A percentile compares a stretch with the other conserved stretches of the same genome.
Conservation (phyloP, 768 basidiomycete species). For the Rhodotorula graminis region DNA sequence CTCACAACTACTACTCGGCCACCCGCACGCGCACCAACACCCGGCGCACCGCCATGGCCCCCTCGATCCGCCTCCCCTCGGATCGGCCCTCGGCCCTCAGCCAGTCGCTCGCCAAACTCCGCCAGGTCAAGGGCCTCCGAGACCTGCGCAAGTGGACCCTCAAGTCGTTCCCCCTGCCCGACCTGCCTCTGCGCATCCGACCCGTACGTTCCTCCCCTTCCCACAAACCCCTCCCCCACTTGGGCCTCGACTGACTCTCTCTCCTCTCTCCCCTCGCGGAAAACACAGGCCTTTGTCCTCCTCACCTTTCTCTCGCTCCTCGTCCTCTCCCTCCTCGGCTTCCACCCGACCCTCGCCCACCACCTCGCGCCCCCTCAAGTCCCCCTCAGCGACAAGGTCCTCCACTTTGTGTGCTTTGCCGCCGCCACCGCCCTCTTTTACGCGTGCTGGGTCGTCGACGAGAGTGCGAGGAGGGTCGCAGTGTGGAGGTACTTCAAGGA, state of each 20-base stretch:
- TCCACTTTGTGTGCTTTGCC: slow-evolving; percentile 39
- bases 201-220: not conserved
- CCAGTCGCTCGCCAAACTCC: not conserved
- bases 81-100: not conserved
- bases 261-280: not conserved
- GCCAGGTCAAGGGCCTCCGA: not conserved
- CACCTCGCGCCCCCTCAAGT: slow-evolving; percentile 19
- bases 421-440: slow-evolving; percentile 25
- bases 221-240: not conserved
- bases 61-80: slow-evolving; percentile 11
- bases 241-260: not conserved
- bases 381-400: slow-evolving; percentile 34
- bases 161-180: not conserved
- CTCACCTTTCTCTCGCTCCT: slow-evolving; percentile 26
- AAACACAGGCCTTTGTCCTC: slow-evolving; percentile 20
- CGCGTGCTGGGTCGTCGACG: slow-evolving; percentile 32
- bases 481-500: slow-evolving; percentile 34
- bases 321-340: slow-evolving; percentile 34
- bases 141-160: slow-evolving; percentile 2
- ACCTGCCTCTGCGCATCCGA: slow-evolving; percentile 10
- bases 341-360: slow-evolving; percentile 38
- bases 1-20: no score
- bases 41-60: not conserved
- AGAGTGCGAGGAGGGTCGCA: slow-evolving; percentile 12
- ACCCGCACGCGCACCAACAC: not conserved